Evolutionary conservation across 2,329 filamentous ascomycete species (phyloP), one percentile per base, ranked within the genome.

Genomic region (Pezicula rhizophila): DNA sequence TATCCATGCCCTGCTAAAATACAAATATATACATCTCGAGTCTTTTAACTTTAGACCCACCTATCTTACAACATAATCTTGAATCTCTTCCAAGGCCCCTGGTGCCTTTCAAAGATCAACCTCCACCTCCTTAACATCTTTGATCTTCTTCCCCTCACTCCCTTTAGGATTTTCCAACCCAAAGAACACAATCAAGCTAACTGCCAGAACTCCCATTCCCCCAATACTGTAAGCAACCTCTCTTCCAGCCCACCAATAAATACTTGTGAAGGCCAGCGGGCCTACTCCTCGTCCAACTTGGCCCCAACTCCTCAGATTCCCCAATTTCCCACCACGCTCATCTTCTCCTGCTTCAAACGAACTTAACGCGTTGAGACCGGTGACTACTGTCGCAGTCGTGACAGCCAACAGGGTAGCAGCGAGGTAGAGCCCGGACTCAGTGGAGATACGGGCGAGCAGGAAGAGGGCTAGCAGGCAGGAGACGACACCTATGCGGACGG

Each of bases 171-270:
- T 60, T 49, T 84, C 88, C 54, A 96, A 68, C 0, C 78, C 79
- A 17, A 79, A 76, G 64, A 95, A 86, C 0, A 86, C 89, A 20
- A 89, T 68, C 10, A 75, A 76, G 40, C 79, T 77, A 10, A 97
- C 91, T 1, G 75, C 80, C 5, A 87, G 68, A 73, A 97, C 95
- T 5, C 89, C 90, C 11, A 80, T 75, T 0, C 89, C 87, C 4
- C 93, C 93, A 59, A 89, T 76, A 1, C 74, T 76, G 67, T 97
- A 99, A 2, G 93, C 93, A 10, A 83, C 77, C 63, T 95, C 86
- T 42, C 93, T 76, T 0, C 93, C 93, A 6, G 89, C 91, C 93
- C 93, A 99, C 93, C 93, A 99, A 71, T 99, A 99, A 48, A 99
- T 74, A 43, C 89, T 89, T 53, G 93, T 97, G 65, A 99, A 99